A percentile compares a stretch with the other conserved stretches of the same genome.
Conservation (phyloP, 495 filamentous ascomycete species). For the Aspergillus cavernicola region DNA sequence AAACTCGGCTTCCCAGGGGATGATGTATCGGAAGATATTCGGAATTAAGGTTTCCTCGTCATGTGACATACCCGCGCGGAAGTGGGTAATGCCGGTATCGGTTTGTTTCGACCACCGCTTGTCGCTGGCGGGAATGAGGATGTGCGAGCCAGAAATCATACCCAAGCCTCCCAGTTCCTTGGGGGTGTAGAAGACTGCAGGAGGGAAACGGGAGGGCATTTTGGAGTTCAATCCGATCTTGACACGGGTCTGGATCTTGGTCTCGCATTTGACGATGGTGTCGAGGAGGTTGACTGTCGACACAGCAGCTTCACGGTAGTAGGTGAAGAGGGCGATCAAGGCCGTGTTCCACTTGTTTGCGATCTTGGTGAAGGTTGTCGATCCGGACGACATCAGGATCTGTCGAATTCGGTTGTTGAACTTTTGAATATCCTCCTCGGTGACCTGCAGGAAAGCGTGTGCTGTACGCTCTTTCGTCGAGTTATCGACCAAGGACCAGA, state of each 20-base stretch:
- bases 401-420: conserved; percentile 99
- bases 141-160: conserved; percentile 99
- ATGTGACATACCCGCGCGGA: conserved; percentile 96
- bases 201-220: conserved; percentile 99
- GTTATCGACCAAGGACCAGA: conserved; percentile 96
- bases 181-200: conserved; percentile 98
- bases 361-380: conserved; percentile 99
- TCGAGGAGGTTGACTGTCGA: conserved; percentile 93
- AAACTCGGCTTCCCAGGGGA: conserved; percentile 99
- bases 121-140: conserved; percentile 95
- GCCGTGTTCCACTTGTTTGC: conserved; percentile 99
- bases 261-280: conserved; percentile 99
- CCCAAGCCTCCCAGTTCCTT: conserved; percentile 97
- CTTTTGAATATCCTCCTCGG: conserved; percentile 96
- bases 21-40: conserved; percentile 99
- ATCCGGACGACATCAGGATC: conserved; percentile 98
- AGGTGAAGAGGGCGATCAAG: conserved; percentile 97
- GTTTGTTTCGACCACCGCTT: conserved; percentile 99
- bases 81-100: conserved; percentile 95
- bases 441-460: conserved; percentile 97
- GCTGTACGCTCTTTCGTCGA: conserved; percentile 95
- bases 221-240: conserved; percentile 99
- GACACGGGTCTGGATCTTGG: conserved; percentile 98
- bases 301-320: conserved; percentile 98
- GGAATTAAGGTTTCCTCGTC: conserved; percentile 98